Evolutionary conservation across 2,329 filamentous ascomycete genomes (phyloP).

Genomic region (Metarhizium robertsii): DNA sequence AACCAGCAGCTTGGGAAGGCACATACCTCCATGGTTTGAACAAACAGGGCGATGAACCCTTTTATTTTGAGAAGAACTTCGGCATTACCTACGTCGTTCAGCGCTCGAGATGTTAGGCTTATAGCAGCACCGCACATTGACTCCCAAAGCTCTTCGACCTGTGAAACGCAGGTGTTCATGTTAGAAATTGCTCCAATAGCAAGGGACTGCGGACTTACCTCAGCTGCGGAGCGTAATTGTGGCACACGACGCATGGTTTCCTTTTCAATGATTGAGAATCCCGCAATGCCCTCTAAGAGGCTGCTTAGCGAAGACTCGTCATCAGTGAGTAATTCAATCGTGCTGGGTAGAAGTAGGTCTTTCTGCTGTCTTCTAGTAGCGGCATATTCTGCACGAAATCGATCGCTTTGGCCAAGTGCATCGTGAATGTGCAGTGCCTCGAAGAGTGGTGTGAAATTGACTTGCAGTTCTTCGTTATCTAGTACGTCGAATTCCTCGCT

Average conservation of each 20-base stretch:
- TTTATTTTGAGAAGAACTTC: constrained; percentile 93
- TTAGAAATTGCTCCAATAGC: background rate
- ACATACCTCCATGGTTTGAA: constrained; percentile 90
- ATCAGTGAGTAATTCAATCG: constrained; percentile 69
- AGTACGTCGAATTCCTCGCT: constrained; percentile 91
- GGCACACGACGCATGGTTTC: constrained; percentile 83
- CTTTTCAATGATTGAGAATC: constrained; percentile 93
- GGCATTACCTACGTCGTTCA: constrained; percentile 75
- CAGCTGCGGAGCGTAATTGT: constrained; percentile 69
- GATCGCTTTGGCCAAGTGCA: constrained; percentile 83
- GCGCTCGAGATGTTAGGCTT: constrained; percentile 66
- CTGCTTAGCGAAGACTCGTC: constrained; percentile 82
- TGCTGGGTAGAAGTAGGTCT: constrained; percentile 71
- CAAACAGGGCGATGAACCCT: constrained; percentile 83
- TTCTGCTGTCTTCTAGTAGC: constrained; percentile 85
- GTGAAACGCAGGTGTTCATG: background rate
- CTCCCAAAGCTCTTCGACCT: constrained; percentile 98
- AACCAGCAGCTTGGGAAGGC: constrained; percentile 44
- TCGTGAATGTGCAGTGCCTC: constrained; percentile 96
- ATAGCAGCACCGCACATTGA: constrained; percentile 91
- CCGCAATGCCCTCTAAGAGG: constrained; percentile 84
- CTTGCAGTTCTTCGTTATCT: constrained; percentile 88
- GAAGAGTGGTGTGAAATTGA: constrained; percentile 89
- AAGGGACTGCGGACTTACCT: constrained; percentile 46
- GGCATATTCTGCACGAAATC: constrained; percentile 86